phyloP scores from a whole-genome alignment of 2,329 filamentous ascomycete species.

The Trichoderma koningiopsis region DNA sequence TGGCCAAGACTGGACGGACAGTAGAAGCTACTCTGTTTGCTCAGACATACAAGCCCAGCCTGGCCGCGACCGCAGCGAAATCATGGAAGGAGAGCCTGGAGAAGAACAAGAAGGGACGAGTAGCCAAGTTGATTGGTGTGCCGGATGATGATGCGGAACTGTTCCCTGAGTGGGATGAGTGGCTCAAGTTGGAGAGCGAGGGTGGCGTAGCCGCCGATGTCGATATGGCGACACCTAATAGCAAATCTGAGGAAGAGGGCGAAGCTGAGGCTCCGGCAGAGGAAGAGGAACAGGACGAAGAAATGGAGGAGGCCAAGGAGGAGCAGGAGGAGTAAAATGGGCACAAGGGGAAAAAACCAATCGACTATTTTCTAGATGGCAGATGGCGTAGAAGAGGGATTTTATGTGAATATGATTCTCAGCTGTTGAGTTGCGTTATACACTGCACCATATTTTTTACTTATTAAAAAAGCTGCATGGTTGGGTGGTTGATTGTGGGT shows the following conservation, averaged over 20 bases:
- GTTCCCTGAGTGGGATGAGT: conserved; percentile 96
- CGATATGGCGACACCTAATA: conserved; percentile 18
- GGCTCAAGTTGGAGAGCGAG: conserved; percentile 76
- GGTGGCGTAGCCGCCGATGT: conserved; percentile 48
- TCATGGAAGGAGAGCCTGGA: conserved; percentile 85
- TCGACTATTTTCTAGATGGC: conserved; percentile 25
- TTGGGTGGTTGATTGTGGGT: conserved; percentile 25
- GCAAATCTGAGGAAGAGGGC: conserved; percentile 29
- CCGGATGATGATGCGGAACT: conserved; percentile 83
- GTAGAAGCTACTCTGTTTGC: conserved; percentile 90
- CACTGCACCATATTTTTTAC: conserved; percentile 1
- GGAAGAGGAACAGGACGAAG: conserved; percentile 32
- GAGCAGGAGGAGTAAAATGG: conserved; percentile 32
- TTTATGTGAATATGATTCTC: conserved; percentile 30
- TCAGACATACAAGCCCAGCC: conserved; percentile 91
- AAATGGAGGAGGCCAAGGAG: conserved; percentile 31
- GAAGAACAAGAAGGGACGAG: conserved; percentile 80
- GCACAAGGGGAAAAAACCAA: conserved; percentile 28
- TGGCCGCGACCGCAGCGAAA: conserved; percentile 66
- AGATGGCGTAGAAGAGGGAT: conserved; percentile 28
- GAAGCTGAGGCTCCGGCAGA: conserved; percentile 31
- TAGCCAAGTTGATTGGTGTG: conserved; percentile 79
- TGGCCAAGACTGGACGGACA: conserved; percentile 75
- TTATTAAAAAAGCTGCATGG: conserved; percentile 3
- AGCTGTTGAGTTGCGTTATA: conserved; percentile 27